Percentiles rank a stretch among this genome's conserved stretches.
phyloP scores from a whole-genome alignment of 371 early-diverging fungal genomes.

The Synchytrium microbalum region DNA sequence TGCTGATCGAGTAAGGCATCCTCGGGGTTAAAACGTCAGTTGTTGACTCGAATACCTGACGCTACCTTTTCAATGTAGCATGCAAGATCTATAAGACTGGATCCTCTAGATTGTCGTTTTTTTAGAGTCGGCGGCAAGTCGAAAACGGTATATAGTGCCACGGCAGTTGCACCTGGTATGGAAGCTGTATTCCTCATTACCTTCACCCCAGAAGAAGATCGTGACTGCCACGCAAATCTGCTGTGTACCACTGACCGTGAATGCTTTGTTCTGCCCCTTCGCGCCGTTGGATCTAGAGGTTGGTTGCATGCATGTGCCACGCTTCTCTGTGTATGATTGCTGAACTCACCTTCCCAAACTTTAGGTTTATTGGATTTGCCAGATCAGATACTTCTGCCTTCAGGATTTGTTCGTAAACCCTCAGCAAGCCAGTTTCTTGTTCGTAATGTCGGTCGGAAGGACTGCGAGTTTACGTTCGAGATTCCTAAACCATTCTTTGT shows the following conservation, averaged over 20 bases:
- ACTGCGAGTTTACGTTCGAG: constrained; percentile 30
- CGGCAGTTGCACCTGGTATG: constrained; percentile 48
- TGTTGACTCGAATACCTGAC: constrained; percentile 6
- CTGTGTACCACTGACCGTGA: constrained; percentile 50
- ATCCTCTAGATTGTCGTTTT: constrained; percentile 35
- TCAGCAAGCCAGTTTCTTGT: constrained; percentile 31
- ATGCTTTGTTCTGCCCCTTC: constrained; percentile 44
- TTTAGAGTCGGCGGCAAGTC: constrained; percentile 34
- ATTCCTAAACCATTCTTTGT: constrained; percentile 27
- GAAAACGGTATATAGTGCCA: constrained; percentile 28
- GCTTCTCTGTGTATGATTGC: too few relatives aligned
- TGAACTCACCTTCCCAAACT: neutral
- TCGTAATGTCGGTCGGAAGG: constrained; percentile 41
- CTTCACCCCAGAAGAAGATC: constrained; percentile 40
- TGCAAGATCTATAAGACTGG: constrained; percentile 33
- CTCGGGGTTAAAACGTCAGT: too few relatives aligned
- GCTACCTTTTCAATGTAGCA: constrained; percentile 22
- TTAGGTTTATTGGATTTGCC: constrained; percentile 45
- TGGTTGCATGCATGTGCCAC: neutral
- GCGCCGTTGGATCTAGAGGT: constrained; percentile 43
- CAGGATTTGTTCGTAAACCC: constrained; percentile 33
- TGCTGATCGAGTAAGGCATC: constrained; percentile 40
- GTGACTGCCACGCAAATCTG: constrained; percentile 36
- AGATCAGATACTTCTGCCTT: constrained; percentile 33
- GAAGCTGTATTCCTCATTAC: constrained; percentile 36